Evolutionary conservation across 495 filamentous ascomycete genomes (phyloP), one percentile per base, ranked within the genome.

Genomic region (Terfezia claveryi): DNA sequence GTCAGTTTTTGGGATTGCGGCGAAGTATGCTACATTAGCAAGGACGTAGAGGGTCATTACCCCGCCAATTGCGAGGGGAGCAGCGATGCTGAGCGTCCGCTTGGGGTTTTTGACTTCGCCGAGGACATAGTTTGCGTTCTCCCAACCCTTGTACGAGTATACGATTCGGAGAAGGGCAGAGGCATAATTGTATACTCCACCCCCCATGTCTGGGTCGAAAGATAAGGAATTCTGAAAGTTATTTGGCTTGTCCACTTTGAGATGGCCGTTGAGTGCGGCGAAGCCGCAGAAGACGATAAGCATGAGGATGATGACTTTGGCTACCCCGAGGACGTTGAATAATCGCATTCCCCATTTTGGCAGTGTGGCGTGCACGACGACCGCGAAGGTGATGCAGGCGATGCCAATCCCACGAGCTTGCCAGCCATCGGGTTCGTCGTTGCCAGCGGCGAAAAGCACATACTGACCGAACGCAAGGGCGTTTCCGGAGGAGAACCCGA

Each of bases 11-110:
- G 78, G 72, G 7, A 83, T 78, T 0, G 77, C 81, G 5, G 77
- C 78, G 57, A 84, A 83, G 64, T 83, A 85, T 55, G 81, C 80
- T 51, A 85, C 75, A 66, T 85, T 83, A 61, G 74, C 76, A 23
- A 83, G 62, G 66, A 84, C 77, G 67, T 83, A 84, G 0, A 83
- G 67, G 32, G 83, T 67, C 0, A 76, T 74, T 23, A 82, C 79
- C 9, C 72, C 70, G 27, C 67, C 71, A 17, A 83, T 72, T 12
- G 80, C 80, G 23, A 79, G 57, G 0, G 77, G 79, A 0, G 78
- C 81, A 2, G 80, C 81, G 53, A 77, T 74, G 58, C 76, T 71
- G 56, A 84, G 71, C 0, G 79, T 83, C 50, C 74, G 73, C 16
- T 72, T 70, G 0, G 80, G 80, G 59, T 83, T 74, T 54, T 71